These are phyloP conservation scores for Gloeostereum incarnatum DNA, from an alignment of 768 basidiomycete genomes.

Conservation along the genomic window DNA sequence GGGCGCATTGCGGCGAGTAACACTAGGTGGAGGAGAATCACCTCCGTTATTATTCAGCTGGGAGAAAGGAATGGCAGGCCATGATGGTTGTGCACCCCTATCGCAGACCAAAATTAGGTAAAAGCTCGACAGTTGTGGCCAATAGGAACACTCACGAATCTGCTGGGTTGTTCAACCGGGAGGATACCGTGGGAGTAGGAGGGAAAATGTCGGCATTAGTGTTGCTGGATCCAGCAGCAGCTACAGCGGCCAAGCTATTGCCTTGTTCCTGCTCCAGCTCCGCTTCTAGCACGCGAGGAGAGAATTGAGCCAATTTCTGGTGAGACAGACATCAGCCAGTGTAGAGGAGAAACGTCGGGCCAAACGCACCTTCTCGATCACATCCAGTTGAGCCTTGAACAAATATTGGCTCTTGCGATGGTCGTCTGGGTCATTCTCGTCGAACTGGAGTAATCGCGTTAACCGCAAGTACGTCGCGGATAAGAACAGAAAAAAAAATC, in stretches of 20 bases:
- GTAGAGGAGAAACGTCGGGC: not conserved
- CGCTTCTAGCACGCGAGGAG: conserved; percentile 40
- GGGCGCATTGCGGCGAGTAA: too few species aligned
- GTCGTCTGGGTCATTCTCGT: conserved; percentile 66
- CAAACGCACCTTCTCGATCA: conserved; percentile 46
- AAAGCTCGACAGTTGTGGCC: conserved; percentile 6
- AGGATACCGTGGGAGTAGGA: conserved; percentile 23
- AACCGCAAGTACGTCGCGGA: not conserved
- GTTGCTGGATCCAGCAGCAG: conserved; percentile 20
- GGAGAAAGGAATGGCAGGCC: conserved; percentile 39
- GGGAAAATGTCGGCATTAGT: conserved; percentile 22
- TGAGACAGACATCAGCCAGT: conserved; percentile 13
- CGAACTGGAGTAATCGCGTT: conserved; percentile 32
- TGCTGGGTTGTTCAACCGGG: too few species aligned
- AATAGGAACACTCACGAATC: conserved; percentile 3
- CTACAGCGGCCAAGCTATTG: conserved; percentile 16
- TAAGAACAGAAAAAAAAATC: conserved; percentile 7
- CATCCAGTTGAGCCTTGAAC: conserved; percentile 69
- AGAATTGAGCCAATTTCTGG: conserved; percentile 61
- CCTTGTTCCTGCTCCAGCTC: conserved; percentile 29
- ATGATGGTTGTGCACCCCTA: conserved; percentile 16
- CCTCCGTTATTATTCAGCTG: conserved; percentile 16
- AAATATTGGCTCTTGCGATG: conserved; percentile 65
- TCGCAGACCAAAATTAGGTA: conserved; percentile 8
- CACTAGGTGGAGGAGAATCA: conserved; percentile 10